Base-by-base conservation (phyloP, 805 yeast genomes). In the Candida ipomoeae region DNA sequence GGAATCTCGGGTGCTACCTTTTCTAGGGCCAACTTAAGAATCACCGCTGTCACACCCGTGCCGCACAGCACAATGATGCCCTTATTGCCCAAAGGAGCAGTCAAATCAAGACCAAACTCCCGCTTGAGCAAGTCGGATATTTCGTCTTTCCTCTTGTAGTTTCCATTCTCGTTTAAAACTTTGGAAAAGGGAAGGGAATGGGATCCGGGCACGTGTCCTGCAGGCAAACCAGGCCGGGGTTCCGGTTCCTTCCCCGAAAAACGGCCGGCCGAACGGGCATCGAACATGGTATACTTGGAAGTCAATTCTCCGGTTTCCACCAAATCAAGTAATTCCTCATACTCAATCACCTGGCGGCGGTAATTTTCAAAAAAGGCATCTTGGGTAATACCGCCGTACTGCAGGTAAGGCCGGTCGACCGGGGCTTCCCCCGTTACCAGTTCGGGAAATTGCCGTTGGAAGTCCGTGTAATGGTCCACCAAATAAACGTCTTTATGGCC, bases 41-140 rank as follows among this genome's bases (percentile, higher is more conserved):
- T 83, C 55, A 92, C 89, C 0, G 97, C 98, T 10, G 97, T 85
- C 44, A 94, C 97, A 42, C 98, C 99, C 0, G 97, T 85, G 29
- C 98, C 99, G 65, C 99, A 94, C 88, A 88, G 82, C 37, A 86
- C 87, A 45, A 94, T 82, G 17, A 87, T 82, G 11, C 89, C 91
- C 40, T 46, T 49, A 60, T 85, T 84, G 15, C 73, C 67, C 10
- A 59, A 51, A 50, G 67, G 47, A 51, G 59, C 52, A 17, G 62
- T 44, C 38, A 77, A 65, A 39, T 68, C 70, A 7, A 73, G 38
- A 6, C 60, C 66, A 41, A 65, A 68, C 10, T 68, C 71, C 3
- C 51, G 39, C 47, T 62, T 62, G 56, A 90, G 78, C 10, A 82
- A 64, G 14, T 68, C 61, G 6, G 63, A 51, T 36, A 92, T 62